phyloP scores from a whole-genome alignment of 441 rosid species.

The Geranium incanum region DNA sequence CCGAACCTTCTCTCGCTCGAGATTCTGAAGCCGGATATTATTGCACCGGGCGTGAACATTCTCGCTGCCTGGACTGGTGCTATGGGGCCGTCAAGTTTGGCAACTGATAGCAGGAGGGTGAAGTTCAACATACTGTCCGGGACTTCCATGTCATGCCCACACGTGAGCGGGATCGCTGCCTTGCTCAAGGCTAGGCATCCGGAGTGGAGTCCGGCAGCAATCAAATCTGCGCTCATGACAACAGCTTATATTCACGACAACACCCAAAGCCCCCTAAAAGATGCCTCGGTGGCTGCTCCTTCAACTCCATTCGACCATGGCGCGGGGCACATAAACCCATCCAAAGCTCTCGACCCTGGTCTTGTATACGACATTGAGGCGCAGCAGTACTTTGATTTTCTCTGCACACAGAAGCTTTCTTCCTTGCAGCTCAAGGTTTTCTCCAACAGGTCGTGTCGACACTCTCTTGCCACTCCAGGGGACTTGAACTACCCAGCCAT shows the following conservation, averaged over 20 bases:
- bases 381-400: constrained; percentile 75
- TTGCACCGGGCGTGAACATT: constrained; percentile 90
- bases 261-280: constrained; percentile 41
- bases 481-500: constrained; percentile 87
- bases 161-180: constrained; percentile 86
- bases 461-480: constrained; percentile 48
- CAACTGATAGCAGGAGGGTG: constrained; percentile 55
- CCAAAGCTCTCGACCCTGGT: constrained; percentile 75
- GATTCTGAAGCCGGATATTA: constrained; percentile 76
- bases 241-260: constrained; percentile 87
- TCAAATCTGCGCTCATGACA: constrained; percentile 88
- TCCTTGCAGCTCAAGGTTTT: constrained; percentile 56
- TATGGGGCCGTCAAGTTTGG: constrained; percentile 63
- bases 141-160: constrained; percentile 96
- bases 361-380: constrained; percentile 65
- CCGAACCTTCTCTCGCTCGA: constrained; percentile 64
- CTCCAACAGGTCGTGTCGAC: constrained; percentile 59
- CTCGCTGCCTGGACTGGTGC: constrained; percentile 83
- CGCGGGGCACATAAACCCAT: constrained; percentile 78
- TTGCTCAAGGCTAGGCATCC: constrained; percentile 81
- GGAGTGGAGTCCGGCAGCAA: constrained; percentile 80
- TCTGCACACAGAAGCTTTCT: constrained; percentile 61
- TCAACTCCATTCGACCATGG: constrained; percentile 69
- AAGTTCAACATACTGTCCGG: constrained; percentile 79
- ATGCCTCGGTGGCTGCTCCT: constrained; percentile 42